Evolutionary conservation across 78 protist species (phyloP).

Genomic region (slime mould (Dictyostelium discoideum)): dicty_2.7 NC_007088.5:6699001-6699500

Average conservation of each 20-base stretch:
- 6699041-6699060: background rate
- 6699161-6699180: background rate
- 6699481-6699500: slow-evolving; percentile 17
- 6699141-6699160: background rate
- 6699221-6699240: background rate
- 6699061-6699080: background rate
- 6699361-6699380: background rate
- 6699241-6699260: background rate
- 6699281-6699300: background rate
- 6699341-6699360: background rate
- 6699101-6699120: background rate
- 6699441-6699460: background rate
- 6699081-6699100: background rate
- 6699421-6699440: background rate
- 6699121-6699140: background rate
- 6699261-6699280: background rate
- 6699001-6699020: background rate
- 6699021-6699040: background rate
- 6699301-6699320: background rate
- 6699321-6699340: background rate
- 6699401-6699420: background rate
- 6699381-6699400: background rate
- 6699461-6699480: background rate
- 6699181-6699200: background rate
- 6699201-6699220: background rate